Conservation (phyloP, 2,329 filamentous ascomycete species). For the Sodiomyces alkalinus region DNA sequence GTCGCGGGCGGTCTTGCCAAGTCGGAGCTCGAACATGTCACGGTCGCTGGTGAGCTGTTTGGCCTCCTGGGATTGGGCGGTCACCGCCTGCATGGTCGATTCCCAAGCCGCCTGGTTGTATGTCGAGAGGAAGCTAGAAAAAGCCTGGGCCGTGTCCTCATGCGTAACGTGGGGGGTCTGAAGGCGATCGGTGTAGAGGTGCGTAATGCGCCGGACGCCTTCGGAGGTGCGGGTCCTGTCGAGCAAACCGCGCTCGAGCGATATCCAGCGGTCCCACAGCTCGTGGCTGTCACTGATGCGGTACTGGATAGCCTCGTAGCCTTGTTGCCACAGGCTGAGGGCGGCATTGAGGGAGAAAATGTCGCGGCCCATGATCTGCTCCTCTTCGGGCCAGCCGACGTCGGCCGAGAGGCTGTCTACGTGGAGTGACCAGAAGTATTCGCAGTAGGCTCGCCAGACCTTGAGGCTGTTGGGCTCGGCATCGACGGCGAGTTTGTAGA, state of each 20-base stretch:
- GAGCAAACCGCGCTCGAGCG: constrained; percentile 55
- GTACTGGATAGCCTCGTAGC: constrained; percentile 55
- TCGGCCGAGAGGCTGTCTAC: constrained; percentile 42
- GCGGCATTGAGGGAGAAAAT: constrained; percentile 55
- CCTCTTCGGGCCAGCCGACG: constrained; percentile 47
- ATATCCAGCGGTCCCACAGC: constrained; percentile 67
- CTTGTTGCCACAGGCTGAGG: constrained; percentile 55
- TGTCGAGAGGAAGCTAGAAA: constrained; percentile 58
- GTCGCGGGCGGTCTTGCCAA: constrained; percentile 41
- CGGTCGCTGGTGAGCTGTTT: constrained; percentile 50
- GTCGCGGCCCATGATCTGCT: constrained; percentile 52
- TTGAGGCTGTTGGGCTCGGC: constrained; percentile 61
- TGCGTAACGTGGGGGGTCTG: constrained; percentile 59
- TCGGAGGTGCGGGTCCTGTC: constrained; percentile 36
- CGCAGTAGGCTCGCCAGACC: constrained; percentile 64
- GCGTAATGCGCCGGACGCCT: constrained; percentile 48
- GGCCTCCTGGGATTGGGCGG: constrained; percentile 44
- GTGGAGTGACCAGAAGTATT: constrained; percentile 62
- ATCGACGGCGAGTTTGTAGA: constrained; percentile 52
- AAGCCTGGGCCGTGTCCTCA: constrained; percentile 60
- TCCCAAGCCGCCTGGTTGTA: constrained; percentile 62
- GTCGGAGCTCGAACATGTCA: constrained; percentile 51
- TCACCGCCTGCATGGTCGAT: constrained; percentile 53
- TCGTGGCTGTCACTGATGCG: constrained; percentile 62
- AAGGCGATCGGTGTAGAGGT: constrained; percentile 56